Evolutionary conservation across 2,329 filamentous ascomycete species (phyloP).

Genomic region (Aspergillus clavatus): DNA sequence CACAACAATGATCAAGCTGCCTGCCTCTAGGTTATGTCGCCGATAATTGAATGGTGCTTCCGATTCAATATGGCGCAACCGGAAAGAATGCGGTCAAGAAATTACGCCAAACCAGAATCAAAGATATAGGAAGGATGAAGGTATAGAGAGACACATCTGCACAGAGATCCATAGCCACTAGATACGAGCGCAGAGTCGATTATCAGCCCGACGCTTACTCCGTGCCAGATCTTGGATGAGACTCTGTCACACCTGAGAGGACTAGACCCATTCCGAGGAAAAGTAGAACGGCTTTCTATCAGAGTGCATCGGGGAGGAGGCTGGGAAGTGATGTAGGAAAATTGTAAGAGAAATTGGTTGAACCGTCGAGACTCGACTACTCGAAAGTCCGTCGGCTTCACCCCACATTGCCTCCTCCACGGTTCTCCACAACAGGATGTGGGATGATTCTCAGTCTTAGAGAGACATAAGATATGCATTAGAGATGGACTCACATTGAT

Average conservation of each 20-base stretch:
- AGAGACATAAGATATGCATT: not conserved
- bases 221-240: slow-evolving; percentile 6
- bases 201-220: slow-evolving; percentile 5
- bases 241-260: too few species aligned
- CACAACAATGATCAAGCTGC: not conserved
- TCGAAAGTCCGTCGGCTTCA: not conserved
- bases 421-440: not conserved
- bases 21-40: not conserved
- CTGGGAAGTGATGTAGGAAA: slow-evolving; percentile 15
- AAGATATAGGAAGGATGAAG: not conserved
- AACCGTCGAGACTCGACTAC: not conserved
- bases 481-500: not conserved
- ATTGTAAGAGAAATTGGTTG: not conserved
- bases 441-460: not conserved
- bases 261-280: slow-evolving; percentile 18
- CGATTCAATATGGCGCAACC: slow-evolving; percentile 1
- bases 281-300: slow-evolving; percentile 8
- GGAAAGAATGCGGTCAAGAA: not conserved
- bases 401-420: slow-evolving; percentile 3
- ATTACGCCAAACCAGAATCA: slow-evolving; percentile 4
- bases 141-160: too few species aligned
- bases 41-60: not conserved
- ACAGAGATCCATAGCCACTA: too few species aligned
- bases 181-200: slow-evolving; percentile 6
- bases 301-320: slow-evolving; percentile 13